Percentiles rank a stretch among this genome's conserved stretches.
Conservation (phyloP, 2,329 filamentous ascomycete species). For the Xylariaceae sp. region DNA sequence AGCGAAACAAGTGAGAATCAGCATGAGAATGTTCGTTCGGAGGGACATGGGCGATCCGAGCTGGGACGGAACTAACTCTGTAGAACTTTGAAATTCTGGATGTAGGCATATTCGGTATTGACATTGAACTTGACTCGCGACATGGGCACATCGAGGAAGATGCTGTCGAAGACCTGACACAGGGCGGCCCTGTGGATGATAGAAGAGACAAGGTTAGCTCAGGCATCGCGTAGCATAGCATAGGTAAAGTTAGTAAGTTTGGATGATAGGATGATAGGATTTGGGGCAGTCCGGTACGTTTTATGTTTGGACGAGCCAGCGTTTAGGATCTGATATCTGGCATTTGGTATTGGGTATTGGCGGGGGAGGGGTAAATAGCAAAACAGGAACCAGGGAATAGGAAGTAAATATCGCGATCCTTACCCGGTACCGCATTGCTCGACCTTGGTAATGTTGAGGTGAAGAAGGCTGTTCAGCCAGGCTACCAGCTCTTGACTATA, state of each 20-base stretch:
- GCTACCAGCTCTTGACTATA: slow-evolving; percentile 89
- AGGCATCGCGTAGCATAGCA: slow-evolving; percentile 6
- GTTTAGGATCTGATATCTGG: too few relatives aligned
- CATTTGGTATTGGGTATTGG: slow-evolving; percentile 15
- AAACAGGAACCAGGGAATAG: too few relatives aligned
- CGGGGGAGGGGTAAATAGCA: slow-evolving; percentile 40
- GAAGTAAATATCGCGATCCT: slow-evolving; percentile 31
- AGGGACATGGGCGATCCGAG: not conserved
- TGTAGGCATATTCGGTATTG: slow-evolving; percentile 94
- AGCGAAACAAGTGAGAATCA: slow-evolving; percentile 15
- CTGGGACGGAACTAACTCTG: slow-evolving; percentile 69
- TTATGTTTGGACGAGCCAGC: too few relatives aligned
- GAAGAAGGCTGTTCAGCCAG: slow-evolving; percentile 97
- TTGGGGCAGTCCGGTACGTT: too few relatives aligned
- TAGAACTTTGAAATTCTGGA: slow-evolving; percentile 97
- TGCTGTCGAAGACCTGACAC: slow-evolving; percentile 98
- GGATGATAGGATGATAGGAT: not conserved
- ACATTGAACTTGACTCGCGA: slow-evolving; percentile 96
- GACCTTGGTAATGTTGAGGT: slow-evolving; percentile 97
- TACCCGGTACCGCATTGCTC: slow-evolving; percentile 99
- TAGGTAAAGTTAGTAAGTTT: not conserved
- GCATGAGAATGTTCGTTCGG: not conserved
- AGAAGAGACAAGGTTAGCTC: slow-evolving; percentile 26
- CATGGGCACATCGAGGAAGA: slow-evolving; percentile 96
- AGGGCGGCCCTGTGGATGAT: slow-evolving; percentile 72